Conservation (phyloP, 768 basidiomycete genomes). For the Tylopilus subfusipes region DNA sequence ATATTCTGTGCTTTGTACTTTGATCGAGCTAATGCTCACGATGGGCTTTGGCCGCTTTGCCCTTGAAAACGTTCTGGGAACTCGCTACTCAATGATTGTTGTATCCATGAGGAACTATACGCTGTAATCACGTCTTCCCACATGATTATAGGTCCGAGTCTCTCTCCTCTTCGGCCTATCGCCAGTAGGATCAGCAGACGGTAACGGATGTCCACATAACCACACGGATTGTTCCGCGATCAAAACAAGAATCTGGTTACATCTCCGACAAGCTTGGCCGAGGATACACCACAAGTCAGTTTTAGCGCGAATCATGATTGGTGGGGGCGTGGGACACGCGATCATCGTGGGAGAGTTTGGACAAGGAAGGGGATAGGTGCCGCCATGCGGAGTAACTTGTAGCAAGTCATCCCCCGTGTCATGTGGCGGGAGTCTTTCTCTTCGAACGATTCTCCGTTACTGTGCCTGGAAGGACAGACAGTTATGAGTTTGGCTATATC, state of each 20-base stretch:
- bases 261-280: too few relatives aligned
- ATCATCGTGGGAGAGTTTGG: constrained; percentile 1
- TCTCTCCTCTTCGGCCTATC: not conserved
- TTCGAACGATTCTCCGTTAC: not conserved
- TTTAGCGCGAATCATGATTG: not conserved
- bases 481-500: constrained; percentile 1
- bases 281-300: not conserved
- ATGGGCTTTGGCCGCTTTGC: not conserved
- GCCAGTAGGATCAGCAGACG: not conserved
- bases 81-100: not conserved
- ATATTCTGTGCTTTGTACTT: not conserved
- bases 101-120: not conserved
- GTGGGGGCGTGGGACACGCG: not conserved
- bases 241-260: too few relatives aligned
- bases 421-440: constrained; percentile 2
- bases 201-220: not conserved
- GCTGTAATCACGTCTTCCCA: not conserved
- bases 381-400: not conserved
- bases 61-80: not conserved
- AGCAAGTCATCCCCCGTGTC: not conserved
- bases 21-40: not conserved
- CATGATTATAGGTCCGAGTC: not conserved
- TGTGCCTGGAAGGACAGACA: not conserved
- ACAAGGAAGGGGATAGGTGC: not conserved
- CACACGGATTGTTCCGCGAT: not conserved